These are phyloP conservation scores for Talaromyces rugulosus DNA, from an alignment of 2,329 filamentous ascomycete genomes.

Conservation along the genomic window DNA sequence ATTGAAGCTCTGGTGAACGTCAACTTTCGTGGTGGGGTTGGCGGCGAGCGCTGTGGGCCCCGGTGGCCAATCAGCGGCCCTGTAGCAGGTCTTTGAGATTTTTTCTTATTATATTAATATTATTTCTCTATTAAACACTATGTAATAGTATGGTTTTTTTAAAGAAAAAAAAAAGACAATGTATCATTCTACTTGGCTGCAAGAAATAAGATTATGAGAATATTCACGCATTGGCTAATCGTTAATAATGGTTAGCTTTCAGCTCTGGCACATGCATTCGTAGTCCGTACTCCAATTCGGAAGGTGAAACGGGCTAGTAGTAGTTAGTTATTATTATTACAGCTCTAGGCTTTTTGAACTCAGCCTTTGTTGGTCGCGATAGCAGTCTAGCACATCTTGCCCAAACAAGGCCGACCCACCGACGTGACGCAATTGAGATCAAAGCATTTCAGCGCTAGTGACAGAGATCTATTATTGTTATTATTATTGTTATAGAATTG, in stretches of 20 bases:
- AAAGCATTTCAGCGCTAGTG: background rate
- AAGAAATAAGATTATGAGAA: background rate
- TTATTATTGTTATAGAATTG: background rate
- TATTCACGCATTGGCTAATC: background rate
- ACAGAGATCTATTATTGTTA: background rate
- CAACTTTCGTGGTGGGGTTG: background rate
- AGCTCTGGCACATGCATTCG: background rate
- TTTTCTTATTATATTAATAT: background rate
- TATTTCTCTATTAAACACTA: background rate
- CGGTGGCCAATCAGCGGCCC: background rate
- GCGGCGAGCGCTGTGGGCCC: background rate
- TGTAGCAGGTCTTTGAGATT: background rate
- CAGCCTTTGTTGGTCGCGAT: background rate
- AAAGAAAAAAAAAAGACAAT: too few relatives aligned
- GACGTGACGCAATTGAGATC: slow-evolving; percentile 10
- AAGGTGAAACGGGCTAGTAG: background rate
- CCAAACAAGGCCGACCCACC: slow-evolving; percentile 7
- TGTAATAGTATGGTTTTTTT: background rate
- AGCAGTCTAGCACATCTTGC: background rate
- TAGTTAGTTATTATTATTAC: background rate
- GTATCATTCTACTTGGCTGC: background rate
- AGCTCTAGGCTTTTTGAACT: background rate
- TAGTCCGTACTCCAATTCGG: background rate
- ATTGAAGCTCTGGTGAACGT: background rate
- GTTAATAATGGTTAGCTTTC: too few relatives aligned